These are phyloP conservation scores for Colletotrichum sp. DNA, from an alignment of 2,329 filamentous ascomycete species.

Conservation along the genomic window DNA sequence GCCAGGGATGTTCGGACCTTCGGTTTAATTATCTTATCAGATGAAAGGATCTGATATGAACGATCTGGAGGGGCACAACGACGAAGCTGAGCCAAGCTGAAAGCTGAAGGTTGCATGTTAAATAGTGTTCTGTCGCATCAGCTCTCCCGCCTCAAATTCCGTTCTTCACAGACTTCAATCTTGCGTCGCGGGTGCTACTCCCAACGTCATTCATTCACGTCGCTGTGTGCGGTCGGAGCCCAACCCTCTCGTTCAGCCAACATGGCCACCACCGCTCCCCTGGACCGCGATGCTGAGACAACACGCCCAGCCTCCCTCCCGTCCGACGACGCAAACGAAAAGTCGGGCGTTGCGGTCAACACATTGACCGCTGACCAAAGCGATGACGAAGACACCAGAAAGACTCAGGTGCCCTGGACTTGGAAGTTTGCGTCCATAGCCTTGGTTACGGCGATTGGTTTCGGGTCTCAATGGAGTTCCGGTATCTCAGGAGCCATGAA, in stretches of 20 bases:
- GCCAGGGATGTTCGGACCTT: not conserved
- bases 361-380: not conserved
- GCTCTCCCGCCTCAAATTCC: not conserved
- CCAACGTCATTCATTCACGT: not conserved
- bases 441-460: constrained; percentile 60
- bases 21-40: not conserved
- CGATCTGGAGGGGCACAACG: not conserved
- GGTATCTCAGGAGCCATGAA: constrained; percentile 67
- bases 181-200: not conserved
- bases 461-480: constrained; percentile 64
- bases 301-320: not conserved
- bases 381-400: not conserved
- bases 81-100: not conserved
- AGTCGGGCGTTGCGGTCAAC: not conserved
- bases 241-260: not conserved
- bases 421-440: constrained; percentile 43
- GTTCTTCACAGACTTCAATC: not conserved
- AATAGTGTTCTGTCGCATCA: not conserved
- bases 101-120: not conserved
- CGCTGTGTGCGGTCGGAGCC: not conserved
- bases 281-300: not conserved
- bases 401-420: not conserved
- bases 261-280: not conserved
- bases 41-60: not conserved
- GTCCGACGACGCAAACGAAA: not conserved